These are phyloP conservation scores for Mucor mucedo DNA, from an alignment of 371 early-diverging fungal genomes.

Conservation along the genomic window DNA sequence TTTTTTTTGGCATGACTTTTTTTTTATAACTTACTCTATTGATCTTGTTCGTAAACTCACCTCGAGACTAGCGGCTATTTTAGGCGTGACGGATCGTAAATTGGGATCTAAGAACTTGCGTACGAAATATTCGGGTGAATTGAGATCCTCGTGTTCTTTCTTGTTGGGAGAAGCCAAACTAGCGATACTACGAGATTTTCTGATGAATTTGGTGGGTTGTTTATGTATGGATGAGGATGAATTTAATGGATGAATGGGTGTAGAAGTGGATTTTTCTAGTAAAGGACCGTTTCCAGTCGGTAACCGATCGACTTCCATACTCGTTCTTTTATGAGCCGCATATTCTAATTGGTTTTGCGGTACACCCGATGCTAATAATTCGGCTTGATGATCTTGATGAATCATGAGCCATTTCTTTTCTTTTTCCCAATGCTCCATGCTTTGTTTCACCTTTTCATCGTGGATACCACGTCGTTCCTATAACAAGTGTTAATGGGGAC, in stretches of 20 bases:
- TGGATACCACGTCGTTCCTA: slow-evolving; percentile 53
- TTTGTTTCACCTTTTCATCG: slow-evolving; percentile 33
- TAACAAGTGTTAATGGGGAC: not conserved
- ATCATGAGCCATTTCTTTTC: slow-evolving; percentile 59
- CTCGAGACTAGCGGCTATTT: slow-evolving; percentile 46
- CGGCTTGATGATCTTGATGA: slow-evolving; percentile 53
- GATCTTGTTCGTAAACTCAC: slow-evolving; percentile 52
- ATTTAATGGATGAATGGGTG: slow-evolving; percentile 14
- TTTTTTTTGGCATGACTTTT: not conserved
- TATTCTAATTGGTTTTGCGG: slow-evolving; percentile 4
- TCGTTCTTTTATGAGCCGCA: slow-evolving; percentile 10
- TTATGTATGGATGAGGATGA: slow-evolving; percentile 8
- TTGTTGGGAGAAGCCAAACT: slow-evolving; percentile 3
- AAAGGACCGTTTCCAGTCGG: not conserved
- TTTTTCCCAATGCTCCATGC: slow-evolving; percentile 42
- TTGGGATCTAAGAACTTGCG: slow-evolving; percentile 48
- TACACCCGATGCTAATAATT: slow-evolving; percentile 32
- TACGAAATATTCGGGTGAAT: slow-evolving; percentile 51
- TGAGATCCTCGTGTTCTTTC: slow-evolving; percentile 21
- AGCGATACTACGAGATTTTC: slow-evolving; percentile 5
- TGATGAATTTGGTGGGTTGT: not conserved
- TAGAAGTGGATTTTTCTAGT: slow-evolving; percentile 22
- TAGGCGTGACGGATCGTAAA: slow-evolving; percentile 43
- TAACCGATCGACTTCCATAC: slow-evolving; percentile 13
- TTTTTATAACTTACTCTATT: slow-evolving; percentile 37